Evolutionary conservation across 768 basidiomycete genomes (phyloP).

Genomic region (Lactarius pseudohatsudake): DNA sequence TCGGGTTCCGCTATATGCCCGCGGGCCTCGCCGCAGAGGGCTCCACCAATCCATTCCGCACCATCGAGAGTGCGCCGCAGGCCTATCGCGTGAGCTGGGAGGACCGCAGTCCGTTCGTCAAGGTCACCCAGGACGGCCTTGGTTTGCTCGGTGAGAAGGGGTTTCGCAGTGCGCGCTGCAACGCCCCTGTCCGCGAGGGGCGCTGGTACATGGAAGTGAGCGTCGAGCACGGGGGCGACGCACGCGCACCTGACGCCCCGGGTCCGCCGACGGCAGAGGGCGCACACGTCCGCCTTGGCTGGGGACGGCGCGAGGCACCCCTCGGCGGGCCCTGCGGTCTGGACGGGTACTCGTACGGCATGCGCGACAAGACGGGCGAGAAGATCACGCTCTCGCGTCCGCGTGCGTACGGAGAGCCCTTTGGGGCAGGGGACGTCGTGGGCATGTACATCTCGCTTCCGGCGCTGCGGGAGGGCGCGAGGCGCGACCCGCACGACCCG

Average conservation of each 20-base stretch:
- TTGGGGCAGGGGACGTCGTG: constrained; percentile 81
- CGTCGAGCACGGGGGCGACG: constrained; percentile 73
- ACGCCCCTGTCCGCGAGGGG: constrained; percentile 86
- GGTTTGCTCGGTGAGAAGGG: constrained; percentile 81
- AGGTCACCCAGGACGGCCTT: constrained; percentile 75
- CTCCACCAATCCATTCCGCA: constrained; percentile 62
- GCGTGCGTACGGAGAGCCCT: constrained; percentile 71
- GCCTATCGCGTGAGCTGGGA: constrained; percentile 83
- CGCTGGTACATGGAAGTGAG: constrained; percentile 94
- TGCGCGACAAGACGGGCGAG: constrained; percentile 90
- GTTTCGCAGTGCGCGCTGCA: constrained; percentile 86
- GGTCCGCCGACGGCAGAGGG: constrained; percentile 47
- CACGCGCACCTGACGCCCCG: constrained; percentile 47
- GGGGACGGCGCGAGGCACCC: constrained; percentile 90
- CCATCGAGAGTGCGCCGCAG: constrained; percentile 76
- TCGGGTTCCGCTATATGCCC: constrained; percentile 78
- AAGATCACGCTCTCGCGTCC: constrained; percentile 84
- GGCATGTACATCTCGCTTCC: constrained; percentile 95
- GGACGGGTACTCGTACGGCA: constrained; percentile 91
- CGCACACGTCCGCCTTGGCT: constrained; percentile 86
- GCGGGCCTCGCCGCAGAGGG: constrained; percentile 69
- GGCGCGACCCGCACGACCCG: constrained; percentile 72
- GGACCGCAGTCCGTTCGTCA: constrained; percentile 80
- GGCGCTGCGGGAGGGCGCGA: constrained; percentile 53
- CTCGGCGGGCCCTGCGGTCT: constrained; percentile 90